Evolutionary conservation across 768 basidiomycete species (phyloP), one percentile per base, ranked within the genome.

Genomic region (Mycena latifolia): DNA sequence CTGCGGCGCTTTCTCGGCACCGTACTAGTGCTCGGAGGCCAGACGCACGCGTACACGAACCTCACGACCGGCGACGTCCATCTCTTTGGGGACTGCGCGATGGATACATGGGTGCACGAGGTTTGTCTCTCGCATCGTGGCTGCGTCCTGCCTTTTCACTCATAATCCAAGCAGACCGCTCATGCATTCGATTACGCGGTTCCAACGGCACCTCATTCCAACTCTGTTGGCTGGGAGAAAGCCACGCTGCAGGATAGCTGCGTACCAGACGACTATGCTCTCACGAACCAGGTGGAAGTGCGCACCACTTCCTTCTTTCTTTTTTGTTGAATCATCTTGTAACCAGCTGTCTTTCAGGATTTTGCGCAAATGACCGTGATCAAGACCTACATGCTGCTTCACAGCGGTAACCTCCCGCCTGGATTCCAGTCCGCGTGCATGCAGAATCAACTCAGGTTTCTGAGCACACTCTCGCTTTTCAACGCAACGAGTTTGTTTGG

Each of bases 41-140:
- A 18, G n/a, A 60, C 48, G 41, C 51, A 52, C 2, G 57, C 64
- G 41, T 65, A 59, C 33, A 59, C 56, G 33, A 50, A 64, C 25
- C 55, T 64, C 11, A 11, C 24, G 27, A 50, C 47, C 7, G 63
- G 55, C 2, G 63, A 64, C 24, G 41, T 64, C 17, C 63, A 64
- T 52, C 14, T 64, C 17, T 59, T 65, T 20, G 64, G 64, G 7
- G 51, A 53, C 31, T 11, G 22, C 28, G n/a, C 11, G 31, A 52
- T 60, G 56, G 52, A 65, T 47, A 55, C 52, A 3, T 59, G 56
- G 56, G 27, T 65, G 9, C 64, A 65, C 33, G 64, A 65, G 57
- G 63, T 58, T 4, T 15, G 56, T 22, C 20, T 6, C 27, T 24
- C 1, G 20, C 37, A 1, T 20, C n/a, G 15, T n/a, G 5, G 5